These are phyloP conservation scores for Vicia sativa DNA, from an alignment of 306 rosid genomes.

Conservation along the genomic window DNA sequence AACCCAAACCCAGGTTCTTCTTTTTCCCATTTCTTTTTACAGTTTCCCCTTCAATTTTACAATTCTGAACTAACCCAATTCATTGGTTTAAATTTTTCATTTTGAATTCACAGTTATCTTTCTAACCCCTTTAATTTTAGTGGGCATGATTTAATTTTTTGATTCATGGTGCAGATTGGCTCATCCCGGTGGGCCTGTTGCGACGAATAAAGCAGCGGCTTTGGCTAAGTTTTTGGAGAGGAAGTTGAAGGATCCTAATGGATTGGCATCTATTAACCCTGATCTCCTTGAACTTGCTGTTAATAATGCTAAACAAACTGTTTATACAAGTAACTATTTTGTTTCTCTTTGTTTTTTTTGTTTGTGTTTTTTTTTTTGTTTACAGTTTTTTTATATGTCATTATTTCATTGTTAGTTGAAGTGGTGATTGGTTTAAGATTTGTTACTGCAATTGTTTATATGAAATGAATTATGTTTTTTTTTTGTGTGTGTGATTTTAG, in stretches of 20 bases:
- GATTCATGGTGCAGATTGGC: constrained; percentile 59
- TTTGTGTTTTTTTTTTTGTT: neutral
- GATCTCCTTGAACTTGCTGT: constrained; percentile 73
- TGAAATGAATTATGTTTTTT: neutral
- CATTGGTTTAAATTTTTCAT: neutral
- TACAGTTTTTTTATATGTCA: neutral
- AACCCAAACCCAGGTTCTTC: constrained; percentile 66
- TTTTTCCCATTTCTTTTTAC: constrained; percentile 17
- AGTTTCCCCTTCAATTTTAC: constrained; percentile 20
- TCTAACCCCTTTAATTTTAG: constrained; percentile 26
- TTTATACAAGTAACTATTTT: constrained; percentile 50
- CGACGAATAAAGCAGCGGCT: constrained; percentile 91
- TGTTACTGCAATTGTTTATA: constrained; percentile 9
- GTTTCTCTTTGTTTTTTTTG: constrained; percentile 14
- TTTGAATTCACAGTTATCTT: constrained; percentile 16
- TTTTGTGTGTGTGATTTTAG: neutral
- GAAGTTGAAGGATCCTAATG: constrained; percentile 72
- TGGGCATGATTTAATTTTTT: constrained; percentile 26
- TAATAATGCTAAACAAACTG: constrained; percentile 68
- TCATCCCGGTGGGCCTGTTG: constrained; percentile 93
- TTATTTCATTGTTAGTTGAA: neutral
- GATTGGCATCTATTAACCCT: constrained; percentile 69
- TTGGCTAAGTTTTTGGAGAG: constrained; percentile 84
- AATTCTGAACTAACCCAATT: neutral
- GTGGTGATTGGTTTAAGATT: constrained; percentile 16